These are phyloP conservation scores for Phanerochaete carnosa DNA, from an alignment of 768 basidiomycete species.

Conservation along the genomic window DNA sequence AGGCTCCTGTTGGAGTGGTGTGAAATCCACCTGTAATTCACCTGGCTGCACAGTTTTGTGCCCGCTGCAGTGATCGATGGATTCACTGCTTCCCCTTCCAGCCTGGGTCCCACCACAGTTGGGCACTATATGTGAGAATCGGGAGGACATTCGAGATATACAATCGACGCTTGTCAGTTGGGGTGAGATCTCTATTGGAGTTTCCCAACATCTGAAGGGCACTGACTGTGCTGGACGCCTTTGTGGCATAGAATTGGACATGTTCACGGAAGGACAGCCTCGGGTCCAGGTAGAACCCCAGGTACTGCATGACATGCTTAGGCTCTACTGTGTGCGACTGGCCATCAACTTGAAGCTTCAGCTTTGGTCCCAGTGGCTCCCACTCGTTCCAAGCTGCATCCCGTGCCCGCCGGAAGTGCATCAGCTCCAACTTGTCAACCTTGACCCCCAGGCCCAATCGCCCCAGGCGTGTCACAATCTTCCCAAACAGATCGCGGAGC, in stretches of 20 bases:
- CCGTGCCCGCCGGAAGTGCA: conserved; percentile 13
- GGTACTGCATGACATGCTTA: conserved; percentile 8
- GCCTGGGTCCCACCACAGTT: conserved; percentile 17
- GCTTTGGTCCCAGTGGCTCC: conserved; percentile 1
- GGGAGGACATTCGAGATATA: conserved; percentile 17
- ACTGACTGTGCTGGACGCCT: conserved; percentile 10
- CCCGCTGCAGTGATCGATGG: conserved; percentile 5
- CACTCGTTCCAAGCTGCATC: not conserved
- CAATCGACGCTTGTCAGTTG: conserved; percentile 10
- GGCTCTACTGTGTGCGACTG: not conserved
- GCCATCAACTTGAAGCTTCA: conserved; percentile 9
- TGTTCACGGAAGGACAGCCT: conserved; percentile 9
- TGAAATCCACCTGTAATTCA: conserved; percentile 18
- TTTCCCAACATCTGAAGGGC: conserved; percentile 16
- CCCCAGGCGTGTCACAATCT: not conserved
- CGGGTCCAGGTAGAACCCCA: conserved; percentile 17
- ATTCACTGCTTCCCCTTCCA: conserved; percentile 7
- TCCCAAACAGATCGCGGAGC: not conserved
- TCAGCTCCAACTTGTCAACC: conserved; percentile 13
- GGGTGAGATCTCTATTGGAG: conserved; percentile 13
- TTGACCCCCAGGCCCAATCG: conserved; percentile 11
- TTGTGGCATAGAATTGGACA: conserved; percentile 9
- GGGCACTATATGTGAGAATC: conserved; percentile 16
- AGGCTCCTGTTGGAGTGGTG: conserved; percentile 15
- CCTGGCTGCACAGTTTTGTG: conserved; percentile 13